Conservation (phyloP, 345 rosid genomes). For the Eucalyptus sp. region DNA sequence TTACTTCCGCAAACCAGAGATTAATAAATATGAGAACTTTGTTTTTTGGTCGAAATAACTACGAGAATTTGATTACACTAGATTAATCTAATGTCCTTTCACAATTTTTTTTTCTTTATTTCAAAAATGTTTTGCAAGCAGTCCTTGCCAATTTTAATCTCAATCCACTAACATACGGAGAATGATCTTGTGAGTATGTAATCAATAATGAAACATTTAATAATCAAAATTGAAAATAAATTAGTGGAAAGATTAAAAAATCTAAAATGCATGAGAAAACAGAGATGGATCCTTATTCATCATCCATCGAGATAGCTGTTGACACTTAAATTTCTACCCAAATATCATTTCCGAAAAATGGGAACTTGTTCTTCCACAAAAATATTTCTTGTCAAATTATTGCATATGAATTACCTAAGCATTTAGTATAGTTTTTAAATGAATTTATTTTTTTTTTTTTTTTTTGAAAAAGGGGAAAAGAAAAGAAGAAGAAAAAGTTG, state of each 20-base stretch:
- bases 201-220: background rate
- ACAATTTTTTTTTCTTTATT: background rate
- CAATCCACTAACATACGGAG: background rate
- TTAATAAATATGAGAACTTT: background rate
- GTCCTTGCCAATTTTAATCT: background rate
- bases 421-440: too few relatives aligned
- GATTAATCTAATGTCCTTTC: background rate
- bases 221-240: too few relatives aligned
- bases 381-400: too few relatives aligned
- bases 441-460: too few relatives aligned
- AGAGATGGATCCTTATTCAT: background rate
- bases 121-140: background rate
- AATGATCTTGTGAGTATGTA: background rate
- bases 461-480: too few relatives aligned
- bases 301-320: background rate
- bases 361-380: too few relatives aligned
- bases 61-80: background rate
- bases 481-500: too few relatives aligned
- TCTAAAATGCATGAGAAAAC: background rate
- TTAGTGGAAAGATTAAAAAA: too few relatives aligned
- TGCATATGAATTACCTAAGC: too few relatives aligned
- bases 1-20: background rate
- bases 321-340: too few relatives aligned
- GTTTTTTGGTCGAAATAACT: background rate
- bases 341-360: too few relatives aligned